These are phyloP conservation scores for Colletotrichum echinochloae DNA, from an alignment of 2,329 filamentous ascomycete genomes.

Conservation along the genomic window DNA sequence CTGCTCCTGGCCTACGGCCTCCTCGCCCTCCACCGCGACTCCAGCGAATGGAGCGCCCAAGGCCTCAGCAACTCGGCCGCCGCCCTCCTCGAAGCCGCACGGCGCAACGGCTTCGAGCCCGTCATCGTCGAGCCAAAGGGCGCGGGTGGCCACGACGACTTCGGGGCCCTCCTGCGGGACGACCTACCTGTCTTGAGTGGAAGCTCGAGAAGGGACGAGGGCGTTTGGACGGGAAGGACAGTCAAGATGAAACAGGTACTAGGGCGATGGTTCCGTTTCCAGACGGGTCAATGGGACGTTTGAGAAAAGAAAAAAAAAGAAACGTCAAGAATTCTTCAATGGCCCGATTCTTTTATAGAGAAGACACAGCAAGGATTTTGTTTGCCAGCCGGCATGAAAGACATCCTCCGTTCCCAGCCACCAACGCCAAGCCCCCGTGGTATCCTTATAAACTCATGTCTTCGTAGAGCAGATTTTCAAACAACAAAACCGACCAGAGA, in stretches of 20 bases:
- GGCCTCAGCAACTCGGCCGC: constrained; percentile 74
- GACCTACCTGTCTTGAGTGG: constrained; percentile 73
- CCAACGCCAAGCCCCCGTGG: constrained; percentile 56
- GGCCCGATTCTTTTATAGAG: not conserved
- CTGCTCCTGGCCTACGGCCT: constrained; percentile 74
- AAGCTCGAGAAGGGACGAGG: constrained; percentile 63
- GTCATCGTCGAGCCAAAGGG: constrained; percentile 61
- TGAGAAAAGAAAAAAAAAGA: no score
- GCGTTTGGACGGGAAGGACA: constrained; percentile 68
- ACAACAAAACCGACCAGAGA: constrained; percentile 5
- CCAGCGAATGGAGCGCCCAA: constrained; percentile 81
- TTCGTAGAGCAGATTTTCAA: constrained; percentile 23
- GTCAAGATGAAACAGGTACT: constrained; percentile 69
- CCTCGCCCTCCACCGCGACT: constrained; percentile 73
- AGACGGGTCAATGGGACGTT: constrained; percentile 51
- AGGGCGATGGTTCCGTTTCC: constrained; percentile 74
- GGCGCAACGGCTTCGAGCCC: constrained; percentile 56
- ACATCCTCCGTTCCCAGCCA: constrained; percentile 40
- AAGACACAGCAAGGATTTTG: not conserved
- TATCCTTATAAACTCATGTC: constrained; percentile 47
- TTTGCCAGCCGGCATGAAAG: not conserved
- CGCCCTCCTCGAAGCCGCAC: constrained; percentile 70
- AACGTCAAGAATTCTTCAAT: not conserved
- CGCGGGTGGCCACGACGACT: constrained; percentile 45
- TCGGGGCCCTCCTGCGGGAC: constrained; percentile 59